phyloP scores from a whole-genome alignment of 2,329 filamentous ascomycete species.

The Cyphellophora attinorum region DNA sequence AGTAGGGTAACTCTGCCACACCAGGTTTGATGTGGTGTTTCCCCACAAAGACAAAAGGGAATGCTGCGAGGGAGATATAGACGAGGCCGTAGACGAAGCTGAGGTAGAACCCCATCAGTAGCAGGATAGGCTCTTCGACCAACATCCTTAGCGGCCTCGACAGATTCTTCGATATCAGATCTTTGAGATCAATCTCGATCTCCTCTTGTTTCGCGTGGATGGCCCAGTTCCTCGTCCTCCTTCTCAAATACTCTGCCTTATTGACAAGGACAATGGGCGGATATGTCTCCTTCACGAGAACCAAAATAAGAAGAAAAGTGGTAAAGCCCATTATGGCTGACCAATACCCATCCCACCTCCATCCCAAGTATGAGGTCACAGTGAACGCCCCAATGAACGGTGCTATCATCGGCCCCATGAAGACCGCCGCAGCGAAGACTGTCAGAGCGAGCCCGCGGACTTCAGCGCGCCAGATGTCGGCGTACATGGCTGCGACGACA shows the following conservation, averaged over 20 bases:
- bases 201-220: constrained; percentile 30
- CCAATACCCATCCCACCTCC: constrained; percentile 32
- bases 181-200: constrained; percentile 27
- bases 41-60: constrained; percentile 61
- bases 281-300: constrained; percentile 25
- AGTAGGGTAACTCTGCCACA: constrained; percentile 13
- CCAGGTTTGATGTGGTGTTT: constrained; percentile 10
- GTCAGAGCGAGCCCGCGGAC: constrained; percentile 13
- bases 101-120: constrained; percentile 34
- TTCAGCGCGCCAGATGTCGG: constrained; percentile 15
- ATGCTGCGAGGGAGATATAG: constrained; percentile 65
- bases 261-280: constrained; percentile 15
- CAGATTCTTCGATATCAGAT: constrained; percentile 36
- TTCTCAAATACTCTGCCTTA: constrained; percentile 10
- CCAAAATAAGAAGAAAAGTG: constrained; percentile 21
- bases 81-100: constrained; percentile 45
- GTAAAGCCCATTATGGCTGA: constrained; percentile 21
- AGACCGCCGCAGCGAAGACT: constrained; percentile 17
- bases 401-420: constrained; percentile 15
- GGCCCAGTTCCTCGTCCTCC: constrained; percentile 44
- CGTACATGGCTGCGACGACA: constrained; percentile 19
- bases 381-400: constrained; percentile 49
- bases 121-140: constrained; percentile 40
- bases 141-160: constrained; percentile 38
- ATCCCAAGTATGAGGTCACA: constrained; percentile 41